phyloP scores from a whole-genome alignment of 2,329 filamentous ascomycete genomes.

The Periconia digitata region DNA sequence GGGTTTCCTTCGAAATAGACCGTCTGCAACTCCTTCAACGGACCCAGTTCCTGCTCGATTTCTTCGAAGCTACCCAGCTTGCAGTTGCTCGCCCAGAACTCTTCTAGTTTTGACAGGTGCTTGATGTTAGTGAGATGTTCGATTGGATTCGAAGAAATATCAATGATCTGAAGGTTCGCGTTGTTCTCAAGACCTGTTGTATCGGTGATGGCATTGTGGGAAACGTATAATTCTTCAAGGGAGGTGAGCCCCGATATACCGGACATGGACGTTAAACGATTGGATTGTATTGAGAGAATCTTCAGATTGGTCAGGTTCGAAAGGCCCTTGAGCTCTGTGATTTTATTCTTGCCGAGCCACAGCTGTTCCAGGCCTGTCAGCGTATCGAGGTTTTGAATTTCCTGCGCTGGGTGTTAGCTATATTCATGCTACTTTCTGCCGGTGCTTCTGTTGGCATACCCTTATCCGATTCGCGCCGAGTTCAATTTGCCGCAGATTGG shows the following conservation, averaged over 20 bases:
- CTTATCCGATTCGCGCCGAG: constrained; percentile 89
- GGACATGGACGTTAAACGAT: constrained; percentile 78
- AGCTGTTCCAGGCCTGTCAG: constrained; percentile 80
- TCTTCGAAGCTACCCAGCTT: constrained; percentile 77
- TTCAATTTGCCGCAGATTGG: constrained; percentile 79
- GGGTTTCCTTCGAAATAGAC: constrained; percentile 98
- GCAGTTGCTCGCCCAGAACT: constrained; percentile 95
- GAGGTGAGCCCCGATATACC: constrained; percentile 73
- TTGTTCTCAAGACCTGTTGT: constrained; percentile 65
- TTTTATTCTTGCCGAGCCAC: constrained; percentile 97
- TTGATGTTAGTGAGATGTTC: constrained; percentile 71
- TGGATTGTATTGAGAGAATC: constrained; percentile 92
- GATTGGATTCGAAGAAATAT: constrained; percentile 88
- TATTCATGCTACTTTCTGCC: constrained; percentile 56
- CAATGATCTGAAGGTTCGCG: constrained; percentile 68
- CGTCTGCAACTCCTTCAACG: constrained; percentile 79
- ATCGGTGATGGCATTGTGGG: constrained; percentile 84
- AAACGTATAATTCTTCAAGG: constrained; percentile 93
- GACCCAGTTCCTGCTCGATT: constrained; percentile 73
- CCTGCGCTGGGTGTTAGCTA: constrained; percentile 55
- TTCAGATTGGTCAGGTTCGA: constrained; percentile 75
- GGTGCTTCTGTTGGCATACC: constrained; percentile 17
- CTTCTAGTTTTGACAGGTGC: constrained; percentile 72
- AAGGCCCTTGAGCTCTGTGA: constrained; percentile 77
- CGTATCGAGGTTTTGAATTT: constrained; percentile 81